Evolutionary conservation across 1,284 basidiomycete genomes (phyloP).

Genomic region (Apiotrichum domesticum): DNA sequence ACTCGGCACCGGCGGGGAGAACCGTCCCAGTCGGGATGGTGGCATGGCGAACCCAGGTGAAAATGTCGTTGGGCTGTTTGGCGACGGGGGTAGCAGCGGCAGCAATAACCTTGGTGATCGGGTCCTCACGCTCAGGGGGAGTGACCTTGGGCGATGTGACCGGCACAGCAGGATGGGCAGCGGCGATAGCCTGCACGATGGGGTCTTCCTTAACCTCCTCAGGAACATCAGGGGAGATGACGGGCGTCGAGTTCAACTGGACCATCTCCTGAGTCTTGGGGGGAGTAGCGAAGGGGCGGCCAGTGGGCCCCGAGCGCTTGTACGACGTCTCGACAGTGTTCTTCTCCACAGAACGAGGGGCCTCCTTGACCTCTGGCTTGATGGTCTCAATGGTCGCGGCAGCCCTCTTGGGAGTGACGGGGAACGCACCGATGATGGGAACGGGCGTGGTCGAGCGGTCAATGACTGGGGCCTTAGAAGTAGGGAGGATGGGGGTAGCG

Average conservation of each 20-base stretch:
- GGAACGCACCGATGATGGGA: constrained; percentile 5
- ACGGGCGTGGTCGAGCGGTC: constrained; percentile 6
- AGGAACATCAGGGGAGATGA: neutral
- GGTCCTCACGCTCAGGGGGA: neutral
- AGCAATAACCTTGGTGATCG: constrained; percentile 6
- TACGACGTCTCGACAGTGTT: neutral
- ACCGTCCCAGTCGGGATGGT: constrained; percentile 34
- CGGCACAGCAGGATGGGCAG: neutral
- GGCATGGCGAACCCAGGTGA: constrained; percentile 38
- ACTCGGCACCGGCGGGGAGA: constrained; percentile 37
- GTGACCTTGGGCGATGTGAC: neutral
- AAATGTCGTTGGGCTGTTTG: constrained; percentile 34
- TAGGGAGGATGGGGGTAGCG: neutral
- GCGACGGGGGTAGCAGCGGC: neutral
- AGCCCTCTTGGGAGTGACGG: neutral
- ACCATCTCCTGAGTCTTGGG: constrained; percentile 2
- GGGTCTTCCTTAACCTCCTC: constrained; percentile 4
- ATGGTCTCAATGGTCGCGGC: neutral
- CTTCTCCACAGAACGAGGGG: neutral
- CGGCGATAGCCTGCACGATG: constrained; percentile 5
- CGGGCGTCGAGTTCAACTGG: neutral
- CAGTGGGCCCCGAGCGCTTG: neutral
- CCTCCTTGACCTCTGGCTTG: neutral
- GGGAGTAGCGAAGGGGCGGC: neutral
- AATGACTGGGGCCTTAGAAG: neutral